Conservation (phyloP, 2,329 filamentous ascomycete species). For the Botrytis hyacinthi region DNA sequence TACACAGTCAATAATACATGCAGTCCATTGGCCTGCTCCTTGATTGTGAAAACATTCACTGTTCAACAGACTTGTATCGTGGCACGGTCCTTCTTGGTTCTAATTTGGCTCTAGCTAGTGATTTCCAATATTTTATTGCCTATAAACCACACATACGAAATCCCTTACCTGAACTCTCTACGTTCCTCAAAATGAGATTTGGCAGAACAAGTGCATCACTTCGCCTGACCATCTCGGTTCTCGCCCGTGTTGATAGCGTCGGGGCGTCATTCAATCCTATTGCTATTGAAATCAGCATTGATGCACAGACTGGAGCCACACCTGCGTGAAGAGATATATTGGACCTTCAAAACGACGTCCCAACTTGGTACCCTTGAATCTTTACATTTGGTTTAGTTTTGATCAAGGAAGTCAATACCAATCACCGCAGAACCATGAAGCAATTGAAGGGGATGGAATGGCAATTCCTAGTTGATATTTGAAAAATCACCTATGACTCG, state of each 20-base stretch:
- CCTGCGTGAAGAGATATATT: constrained; percentile 23
- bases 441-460: too few relatives aligned
- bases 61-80: neutral
- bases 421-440: neutral
- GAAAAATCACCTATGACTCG: neutral
- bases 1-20: too few relatives aligned
- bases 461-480: neutral
- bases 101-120: too few relatives aligned
- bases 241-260: neutral
- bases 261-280: constrained; percentile 16
- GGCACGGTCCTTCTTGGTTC: neutral
- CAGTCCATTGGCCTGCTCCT: too few relatives aligned
- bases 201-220: neutral
- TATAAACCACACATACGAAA: neutral
- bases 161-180: neutral
- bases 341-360: constrained; percentile 22
- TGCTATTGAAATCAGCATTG: constrained; percentile 22
- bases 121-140: neutral
- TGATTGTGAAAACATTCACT: too few relatives aligned
- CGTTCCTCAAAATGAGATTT: neutral
- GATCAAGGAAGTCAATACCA: neutral
- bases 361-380: constrained; percentile 16
- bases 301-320: constrained; percentile 18
- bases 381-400: neutral
- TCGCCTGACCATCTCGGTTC: neutral